A percentile compares a stretch with the other conserved stretches of the same genome.
Conservation (phyloP, 257 asterid species). For the Rauvolfia tetraphylla region DNA sequence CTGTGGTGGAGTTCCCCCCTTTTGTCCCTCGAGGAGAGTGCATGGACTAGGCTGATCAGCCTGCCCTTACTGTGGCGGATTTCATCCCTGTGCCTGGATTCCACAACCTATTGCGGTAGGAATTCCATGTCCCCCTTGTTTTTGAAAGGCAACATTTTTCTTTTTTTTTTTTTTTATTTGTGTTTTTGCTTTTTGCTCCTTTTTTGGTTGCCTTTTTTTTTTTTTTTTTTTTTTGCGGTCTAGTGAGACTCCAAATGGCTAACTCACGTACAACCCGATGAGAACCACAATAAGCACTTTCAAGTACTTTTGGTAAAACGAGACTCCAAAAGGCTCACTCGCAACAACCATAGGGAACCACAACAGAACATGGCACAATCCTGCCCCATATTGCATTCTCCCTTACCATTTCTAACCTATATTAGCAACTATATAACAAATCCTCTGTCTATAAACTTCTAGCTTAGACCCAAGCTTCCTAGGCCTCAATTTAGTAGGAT, state of each 20-base stretch:
- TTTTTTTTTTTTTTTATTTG: too few species aligned
- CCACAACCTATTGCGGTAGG: too few species aligned
- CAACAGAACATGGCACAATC: not conserved
- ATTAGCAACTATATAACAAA: too few species aligned
- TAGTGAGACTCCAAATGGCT: not conserved
- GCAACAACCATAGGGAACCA: not conserved
- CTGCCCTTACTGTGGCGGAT: not conserved
- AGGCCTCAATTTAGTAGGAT: not conserved
- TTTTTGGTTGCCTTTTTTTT: too few species aligned
- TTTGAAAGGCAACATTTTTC: not conserved
- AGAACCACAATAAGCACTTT: not conserved
- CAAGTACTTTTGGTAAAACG: not conserved
- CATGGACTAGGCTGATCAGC: not conserved
- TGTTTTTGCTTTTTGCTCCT: too few species aligned
- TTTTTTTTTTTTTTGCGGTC: not conserved
- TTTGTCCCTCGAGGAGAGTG: not conserved
- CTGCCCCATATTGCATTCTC: not conserved
- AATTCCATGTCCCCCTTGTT: not conserved
- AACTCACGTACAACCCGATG: not conserved
- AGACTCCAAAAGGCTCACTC: not conserved
- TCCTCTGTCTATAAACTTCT: not conserved
- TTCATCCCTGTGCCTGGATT: not conserved
- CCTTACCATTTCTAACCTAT: not conserved
- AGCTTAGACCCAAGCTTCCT: not conserved
- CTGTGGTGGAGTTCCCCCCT: conserved; percentile 1